A percentile compares a stretch with the other conserved stretches of the same genome.
Evolutionary conservation across 1,284 basidiomycete species (phyloP).

Genomic region (Fomes fomentarius): DNA sequence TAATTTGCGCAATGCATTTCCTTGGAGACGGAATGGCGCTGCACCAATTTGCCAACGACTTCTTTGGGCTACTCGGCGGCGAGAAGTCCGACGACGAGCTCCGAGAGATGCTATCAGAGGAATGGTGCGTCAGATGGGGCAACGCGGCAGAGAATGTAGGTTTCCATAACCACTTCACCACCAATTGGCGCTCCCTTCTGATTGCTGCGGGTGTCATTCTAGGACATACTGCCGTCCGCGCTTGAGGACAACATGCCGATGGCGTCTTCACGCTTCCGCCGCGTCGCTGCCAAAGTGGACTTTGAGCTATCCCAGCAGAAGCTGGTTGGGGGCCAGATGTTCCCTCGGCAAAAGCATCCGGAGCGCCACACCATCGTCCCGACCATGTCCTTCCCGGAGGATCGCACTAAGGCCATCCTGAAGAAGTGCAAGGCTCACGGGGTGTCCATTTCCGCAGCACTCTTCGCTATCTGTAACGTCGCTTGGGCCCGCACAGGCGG

Average conservation of each 20-base stretch:
- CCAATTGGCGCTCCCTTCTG: conserved; percentile 6
- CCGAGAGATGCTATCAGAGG: conserved; percentile 43
- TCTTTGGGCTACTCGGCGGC: conserved; percentile 62
- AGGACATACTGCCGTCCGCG: conserved; percentile 47
- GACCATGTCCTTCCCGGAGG: conserved; percentile 57
- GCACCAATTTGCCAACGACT: conserved; percentile 74
- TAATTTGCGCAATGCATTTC: conserved; percentile 75
- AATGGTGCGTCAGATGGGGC: conserved; percentile 49
- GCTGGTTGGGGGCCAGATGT: conserved; percentile 61
- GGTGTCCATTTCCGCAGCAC: conserved; percentile 74
- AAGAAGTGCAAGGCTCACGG: conserved; percentile 68
- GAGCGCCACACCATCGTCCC: conserved; percentile 67
- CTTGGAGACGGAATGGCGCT: conserved; percentile 82
- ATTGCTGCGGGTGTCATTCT: conserved; percentile 16
- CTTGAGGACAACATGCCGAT: conserved; percentile 58
- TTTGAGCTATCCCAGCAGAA: conserved; percentile 54
- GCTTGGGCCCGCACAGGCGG: conserved; percentile 63
- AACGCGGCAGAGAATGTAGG: conserved; percentile 29
- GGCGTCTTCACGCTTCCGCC: conserved; percentile 41
- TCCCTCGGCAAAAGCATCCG: conserved; percentile 51
- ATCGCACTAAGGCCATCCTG: conserved; percentile 60
- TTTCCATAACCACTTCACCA: conserved; percentile 2
- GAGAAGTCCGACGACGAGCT: conserved; percentile 45
- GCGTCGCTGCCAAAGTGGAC: conserved; percentile 55
- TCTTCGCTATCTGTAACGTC: conserved; percentile 76